Evolutionary conservation across 129 eudicot species (phyloP).

Genomic region (Glebionis coronaria): DNA sequence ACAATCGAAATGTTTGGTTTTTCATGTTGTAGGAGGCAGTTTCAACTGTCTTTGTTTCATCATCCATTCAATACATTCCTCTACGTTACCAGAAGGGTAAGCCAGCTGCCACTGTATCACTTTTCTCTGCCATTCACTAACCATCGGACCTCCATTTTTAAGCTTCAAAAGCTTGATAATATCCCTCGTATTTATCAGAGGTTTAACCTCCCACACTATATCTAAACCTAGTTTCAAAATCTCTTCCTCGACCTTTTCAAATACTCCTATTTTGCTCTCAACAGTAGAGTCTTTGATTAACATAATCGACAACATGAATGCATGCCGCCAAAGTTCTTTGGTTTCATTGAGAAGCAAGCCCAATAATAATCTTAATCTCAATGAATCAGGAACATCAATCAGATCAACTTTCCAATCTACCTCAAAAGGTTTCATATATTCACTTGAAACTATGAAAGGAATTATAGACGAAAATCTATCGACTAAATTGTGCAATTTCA

Average conservation of each 20-base stretch:
- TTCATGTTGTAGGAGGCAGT: slow-evolving; percentile 31
- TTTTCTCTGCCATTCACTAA: slow-evolving; percentile 74
- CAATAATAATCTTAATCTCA: slow-evolving; percentile 49
- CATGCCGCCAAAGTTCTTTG: slow-evolving; percentile 73
- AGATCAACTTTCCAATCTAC: slow-evolving; percentile 46
- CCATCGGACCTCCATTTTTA: slow-evolving; percentile 68
- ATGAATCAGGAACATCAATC: slow-evolving; percentile 50
- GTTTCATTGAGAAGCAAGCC: slow-evolving; percentile 70
- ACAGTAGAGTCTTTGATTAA: slow-evolving; percentile 22
- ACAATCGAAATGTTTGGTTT: background rate
- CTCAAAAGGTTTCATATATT: slow-evolving; percentile 39
- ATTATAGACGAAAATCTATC: slow-evolving; percentile 52
- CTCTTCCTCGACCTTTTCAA: slow-evolving; percentile 13
- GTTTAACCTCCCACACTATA: slow-evolving; percentile 69
- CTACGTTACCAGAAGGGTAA: slow-evolving; percentile 60
- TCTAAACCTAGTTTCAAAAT: slow-evolving; percentile 39
- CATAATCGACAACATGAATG: slow-evolving; percentile 50
- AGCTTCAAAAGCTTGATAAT: slow-evolving; percentile 65
- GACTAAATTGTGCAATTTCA: slow-evolving; percentile 51
- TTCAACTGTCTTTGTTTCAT: slow-evolving; percentile 45
- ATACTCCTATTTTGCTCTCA: slow-evolving; percentile 9
- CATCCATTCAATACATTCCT: slow-evolving; percentile 82
- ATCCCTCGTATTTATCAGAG: slow-evolving; percentile 64
- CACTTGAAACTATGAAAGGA: slow-evolving; percentile 46
- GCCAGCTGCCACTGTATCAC: slow-evolving; percentile 87